phyloP scores from a whole-genome alignment of 192 early-diverging fungal species.

The Coemansia sp. region DNA sequence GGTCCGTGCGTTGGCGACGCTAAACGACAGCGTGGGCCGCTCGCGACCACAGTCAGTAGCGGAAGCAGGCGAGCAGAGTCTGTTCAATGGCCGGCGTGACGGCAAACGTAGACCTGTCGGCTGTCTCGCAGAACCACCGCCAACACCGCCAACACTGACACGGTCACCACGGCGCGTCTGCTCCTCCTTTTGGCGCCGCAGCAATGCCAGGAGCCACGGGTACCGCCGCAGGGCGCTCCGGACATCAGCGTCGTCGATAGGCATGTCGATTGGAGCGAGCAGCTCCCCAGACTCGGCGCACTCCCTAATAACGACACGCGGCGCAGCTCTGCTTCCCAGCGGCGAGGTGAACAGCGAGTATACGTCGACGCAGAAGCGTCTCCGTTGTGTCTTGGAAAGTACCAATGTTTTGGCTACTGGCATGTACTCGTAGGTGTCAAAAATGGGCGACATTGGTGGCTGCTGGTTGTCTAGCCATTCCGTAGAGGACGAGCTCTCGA shows the following conservation, averaged over 20 bases:
- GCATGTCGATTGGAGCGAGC: neutral
- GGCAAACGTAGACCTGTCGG: slow-evolving; percentile 18
- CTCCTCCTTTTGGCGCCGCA: too few relatives aligned
- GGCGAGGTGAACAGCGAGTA: slow-evolving; percentile 30
- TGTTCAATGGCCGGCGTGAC: neutral
- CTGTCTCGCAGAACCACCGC: too few relatives aligned
- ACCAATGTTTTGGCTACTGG: neutral
- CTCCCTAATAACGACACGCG: slow-evolving; percentile 18
- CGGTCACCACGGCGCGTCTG: too few relatives aligned
- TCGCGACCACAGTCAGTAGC: neutral
- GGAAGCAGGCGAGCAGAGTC: neutral
- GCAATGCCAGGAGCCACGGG: slow-evolving; percentile 14
- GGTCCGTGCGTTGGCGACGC: slow-evolving; percentile 12
- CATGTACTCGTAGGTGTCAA: slow-evolving; percentile 19
- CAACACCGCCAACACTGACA: too few relatives aligned
- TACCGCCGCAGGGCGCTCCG: slow-evolving; percentile 2
- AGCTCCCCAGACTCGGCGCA: slow-evolving; percentile 2
- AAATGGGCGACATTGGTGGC: slow-evolving; percentile 40
- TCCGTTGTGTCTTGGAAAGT: neutral
- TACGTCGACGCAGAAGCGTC: slow-evolving; percentile 30
- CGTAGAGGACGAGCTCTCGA: slow-evolving; percentile 6
- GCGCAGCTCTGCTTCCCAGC: slow-evolving; percentile 4
- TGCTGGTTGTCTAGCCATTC: slow-evolving; percentile 43
- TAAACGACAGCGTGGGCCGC: slow-evolving; percentile 26
- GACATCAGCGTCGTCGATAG: slow-evolving; percentile 1